Evolutionary conservation across 2,329 filamentous ascomycete genomes (phyloP).

Genomic region (Pseudocercospora eumusae): DNA sequence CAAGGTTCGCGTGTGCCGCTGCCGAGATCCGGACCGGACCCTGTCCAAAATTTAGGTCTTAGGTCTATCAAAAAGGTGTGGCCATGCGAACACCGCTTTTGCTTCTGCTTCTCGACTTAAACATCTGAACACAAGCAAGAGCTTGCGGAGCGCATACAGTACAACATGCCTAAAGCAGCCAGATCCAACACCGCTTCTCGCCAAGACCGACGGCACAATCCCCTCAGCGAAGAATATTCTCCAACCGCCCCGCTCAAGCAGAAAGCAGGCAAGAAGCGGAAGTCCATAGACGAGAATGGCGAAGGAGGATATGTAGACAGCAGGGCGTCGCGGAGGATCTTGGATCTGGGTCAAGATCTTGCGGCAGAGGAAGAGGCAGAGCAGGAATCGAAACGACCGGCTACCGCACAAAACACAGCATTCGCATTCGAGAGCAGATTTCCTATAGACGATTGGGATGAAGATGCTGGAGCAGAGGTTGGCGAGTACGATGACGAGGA

Average conservation of each 20-base stretch:
- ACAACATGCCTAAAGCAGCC: conserved; percentile 71
- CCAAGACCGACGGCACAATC: conserved; percentile 75
- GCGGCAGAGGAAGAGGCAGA: conserved; percentile 74
- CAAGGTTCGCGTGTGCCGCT: conserved; percentile 5
- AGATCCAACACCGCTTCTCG: conserved; percentile 53
- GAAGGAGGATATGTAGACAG: conserved; percentile 76
- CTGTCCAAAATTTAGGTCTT: conserved; percentile 2
- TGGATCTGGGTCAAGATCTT: conserved; percentile 85
- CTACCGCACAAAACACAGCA: conserved; percentile 56
- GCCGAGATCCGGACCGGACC: conserved; percentile 1
- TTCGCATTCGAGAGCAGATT: conserved; percentile 82
- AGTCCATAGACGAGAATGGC: conserved; percentile 56
- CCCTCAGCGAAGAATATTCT: conserved; percentile 84
- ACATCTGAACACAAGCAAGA: neutral
- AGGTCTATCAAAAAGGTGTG: conserved; percentile 1
- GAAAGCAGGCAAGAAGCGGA: conserved; percentile 65
- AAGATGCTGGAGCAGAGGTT: conserved; percentile 57
- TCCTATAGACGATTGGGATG: conserved; percentile 49
- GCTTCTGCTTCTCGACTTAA: neutral
- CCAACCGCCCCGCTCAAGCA: conserved; percentile 69
- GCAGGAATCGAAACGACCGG: conserved; percentile 45
- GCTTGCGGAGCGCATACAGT: neutral
- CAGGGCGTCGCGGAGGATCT: conserved; percentile 82
- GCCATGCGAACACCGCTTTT: neutral
- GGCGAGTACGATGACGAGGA: conserved; percentile 55